A percentile compares a stretch with the other conserved stretches of the same genome.
These are phyloP conservation scores for Boletus smithii DNA, from an alignment of 1,284 basidiomycete species.

Conservation along the genomic window DNA sequence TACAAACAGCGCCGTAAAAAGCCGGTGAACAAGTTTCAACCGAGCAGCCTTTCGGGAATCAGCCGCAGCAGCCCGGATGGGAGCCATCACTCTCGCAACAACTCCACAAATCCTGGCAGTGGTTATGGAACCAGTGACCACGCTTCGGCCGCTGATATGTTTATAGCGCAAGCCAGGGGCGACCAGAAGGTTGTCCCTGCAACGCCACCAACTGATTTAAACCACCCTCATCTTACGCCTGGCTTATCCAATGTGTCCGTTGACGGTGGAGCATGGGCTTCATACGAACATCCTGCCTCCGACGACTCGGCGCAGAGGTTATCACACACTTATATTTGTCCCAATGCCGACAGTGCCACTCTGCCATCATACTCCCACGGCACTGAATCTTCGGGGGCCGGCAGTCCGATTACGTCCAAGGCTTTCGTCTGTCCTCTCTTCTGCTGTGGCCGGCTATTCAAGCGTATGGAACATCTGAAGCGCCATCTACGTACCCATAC, in stretches of 20 bases:
- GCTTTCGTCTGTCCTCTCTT: conserved; percentile 76
- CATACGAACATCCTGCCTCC: conserved; percentile 21
- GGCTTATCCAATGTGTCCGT: conserved; percentile 21
- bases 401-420: conserved; percentile 44
- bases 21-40: conserved; percentile 38
- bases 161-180: conserved; percentile 55
- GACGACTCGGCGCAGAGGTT: conserved; percentile 22
- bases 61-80: conserved; percentile 27
- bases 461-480: conserved; percentile 85
- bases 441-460: conserved; percentile 81
- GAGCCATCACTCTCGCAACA: conserved; percentile 14
- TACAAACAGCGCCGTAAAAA: conserved; percentile 89
- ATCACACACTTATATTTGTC: conserved; percentile 17
- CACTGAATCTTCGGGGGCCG: conserved; percentile 16
- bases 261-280: conserved; percentile 17
- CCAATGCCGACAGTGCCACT: conserved; percentile 15
- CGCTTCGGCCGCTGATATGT: conserved; percentile 59
- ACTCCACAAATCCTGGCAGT: conserved; percentile 31
- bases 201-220: conserved; percentile 21
- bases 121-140: conserved; percentile 35
- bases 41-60: conserved; percentile 25
- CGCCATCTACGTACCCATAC: conserved; percentile 88
- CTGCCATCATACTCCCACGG: conserved; percentile 25
- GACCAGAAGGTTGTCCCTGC: conserved; percentile 39
- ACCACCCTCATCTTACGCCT: conserved; percentile 21